Evolutionary conservation across 129 eudicot genomes (phyloP).

Genomic region (Rutidosis leptorrhynchoides): DNA sequence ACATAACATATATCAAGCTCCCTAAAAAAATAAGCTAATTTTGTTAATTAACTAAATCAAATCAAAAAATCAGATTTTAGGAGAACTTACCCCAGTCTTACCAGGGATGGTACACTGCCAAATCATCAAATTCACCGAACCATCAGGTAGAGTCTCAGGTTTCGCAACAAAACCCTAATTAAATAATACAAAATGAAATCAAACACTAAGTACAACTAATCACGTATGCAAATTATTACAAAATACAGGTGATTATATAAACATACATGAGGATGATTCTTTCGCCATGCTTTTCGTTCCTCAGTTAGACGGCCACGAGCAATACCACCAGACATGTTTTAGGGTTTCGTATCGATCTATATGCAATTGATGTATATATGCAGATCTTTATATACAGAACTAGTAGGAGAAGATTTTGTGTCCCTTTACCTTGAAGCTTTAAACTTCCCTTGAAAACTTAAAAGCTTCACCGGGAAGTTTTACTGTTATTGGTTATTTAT

Average conservation of each 20-base stretch:
- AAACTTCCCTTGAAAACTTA: no score
- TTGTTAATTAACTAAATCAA: background rate
- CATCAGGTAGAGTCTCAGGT: conserved; percentile 68
- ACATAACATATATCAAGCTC: background rate
- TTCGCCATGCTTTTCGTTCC: conserved; percentile 82
- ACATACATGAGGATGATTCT: conserved; percentile 71
- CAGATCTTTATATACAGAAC: background rate
- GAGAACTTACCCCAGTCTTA: conserved; percentile 60
- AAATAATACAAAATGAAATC: conserved; percentile 12
- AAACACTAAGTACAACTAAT: background rate
- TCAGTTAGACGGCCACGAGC: conserved; percentile 89
- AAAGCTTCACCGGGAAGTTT: no score
- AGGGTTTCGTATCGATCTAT: conserved; percentile 13
- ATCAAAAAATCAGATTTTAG: background rate
- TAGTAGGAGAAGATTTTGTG: no score
- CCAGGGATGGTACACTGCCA: conserved; percentile 87
- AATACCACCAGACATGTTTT: conserved; percentile 74
- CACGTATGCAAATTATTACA: background rate
- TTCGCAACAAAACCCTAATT: conserved; percentile 83
- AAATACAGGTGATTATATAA: background rate
- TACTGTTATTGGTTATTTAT: no score
- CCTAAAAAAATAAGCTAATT: background rate
- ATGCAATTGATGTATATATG: background rate
- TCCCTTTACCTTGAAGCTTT: no score
- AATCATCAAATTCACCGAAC: conserved; percentile 65